Evolutionary conservation across 2,329 filamentous ascomycete genomes (phyloP).

Genomic region (Dactylellina haptotyla): DNA sequence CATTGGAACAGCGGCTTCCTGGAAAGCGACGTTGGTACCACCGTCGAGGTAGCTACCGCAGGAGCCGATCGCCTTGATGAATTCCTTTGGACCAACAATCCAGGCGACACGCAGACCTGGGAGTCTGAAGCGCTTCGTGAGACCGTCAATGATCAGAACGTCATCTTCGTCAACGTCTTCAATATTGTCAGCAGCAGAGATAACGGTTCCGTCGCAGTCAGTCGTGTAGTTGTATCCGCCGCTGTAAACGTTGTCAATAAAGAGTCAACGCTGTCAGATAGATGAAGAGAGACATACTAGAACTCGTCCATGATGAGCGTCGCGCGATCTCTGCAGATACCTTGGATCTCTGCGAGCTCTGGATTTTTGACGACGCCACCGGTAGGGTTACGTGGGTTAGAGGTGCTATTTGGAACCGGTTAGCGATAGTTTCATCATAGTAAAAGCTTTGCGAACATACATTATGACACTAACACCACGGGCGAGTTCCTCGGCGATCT

Average conservation of each 20-base stretch:
- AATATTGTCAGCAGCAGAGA: constrained; percentile 88
- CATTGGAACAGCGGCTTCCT: constrained; percentile 91
- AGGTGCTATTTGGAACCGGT: constrained; percentile 68
- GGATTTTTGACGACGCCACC: constrained; percentile 86
- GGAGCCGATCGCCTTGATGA: constrained; percentile 89
- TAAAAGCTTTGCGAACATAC: constrained; percentile 8
- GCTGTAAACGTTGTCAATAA: constrained; percentile 16
- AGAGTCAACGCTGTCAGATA: background rate
- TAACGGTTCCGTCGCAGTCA: constrained; percentile 87
- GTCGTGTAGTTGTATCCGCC: constrained; percentile 91
- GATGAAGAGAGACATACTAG: constrained; percentile 70
- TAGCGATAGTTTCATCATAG: background rate
- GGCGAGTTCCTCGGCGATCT: constrained; percentile 89
- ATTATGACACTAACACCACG: constrained; percentile 87
- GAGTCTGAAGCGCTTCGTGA: constrained; percentile 95
- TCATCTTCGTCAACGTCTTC: constrained; percentile 68
- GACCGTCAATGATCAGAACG: constrained; percentile 91
- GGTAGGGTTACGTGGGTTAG: constrained; percentile 94
- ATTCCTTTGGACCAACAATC: constrained; percentile 95
- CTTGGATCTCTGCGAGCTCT: constrained; percentile 88
- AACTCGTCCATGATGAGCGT: constrained; percentile 97
- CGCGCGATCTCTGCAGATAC: constrained; percentile 87
- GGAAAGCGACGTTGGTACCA: constrained; percentile 93
- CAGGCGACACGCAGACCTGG: constrained; percentile 97
- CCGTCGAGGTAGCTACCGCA: constrained; percentile 95